Evolutionary conservation across 306 rosid species (phyloP), one percentile per base, ranked within the genome.

Genomic region (Macrotyloma uniflorum): DNA sequence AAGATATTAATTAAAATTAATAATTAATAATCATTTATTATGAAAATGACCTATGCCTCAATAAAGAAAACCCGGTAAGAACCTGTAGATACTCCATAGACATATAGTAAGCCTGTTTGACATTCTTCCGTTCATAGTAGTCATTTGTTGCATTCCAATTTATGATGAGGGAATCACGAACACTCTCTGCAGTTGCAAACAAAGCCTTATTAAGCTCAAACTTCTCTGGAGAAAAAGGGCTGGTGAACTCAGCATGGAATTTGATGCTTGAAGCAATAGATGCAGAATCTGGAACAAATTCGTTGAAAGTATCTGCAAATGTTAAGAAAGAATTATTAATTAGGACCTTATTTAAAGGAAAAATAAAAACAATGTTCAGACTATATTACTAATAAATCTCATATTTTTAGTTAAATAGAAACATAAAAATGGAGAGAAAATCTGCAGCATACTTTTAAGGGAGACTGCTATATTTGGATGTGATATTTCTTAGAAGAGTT

Each of bases 11-110:
- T 7, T 11, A 45, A 72, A 65, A 71, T 46, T 42, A 28, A 22
- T 20, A 30, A 64, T 9, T 42, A 22, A 22, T n/a, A 30, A 64
- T 9, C 46, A 58, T 40, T 57, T 59, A 76, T 63, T 81, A 54
- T 57, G 28, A 64, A 47, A 36, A 76, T 65, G 33, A 54, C 40
- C 38, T 9, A 23, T 24, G 80, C 50, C 23, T 42, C 67, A 72
- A 53, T 53, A 80, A 32, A 64, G 71, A 67, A 71, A 80, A 83
- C 72, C 13, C 72, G 78, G 28, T 40, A 83, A 83, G 47, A 80
- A 95, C 98, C 98, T 95, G 98, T 45, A 95, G 90, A 84, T 85
- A 95, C 50, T 95, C 98, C 98, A 95, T 95, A 16, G 98, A 92
- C 91, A 95, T 80, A 84, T 95, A 95, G 79, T 92, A 92, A 24